phyloP scores from a whole-genome alignment of 805 yeast species.

The Ogataea nakhonphanomensis region DNA sequence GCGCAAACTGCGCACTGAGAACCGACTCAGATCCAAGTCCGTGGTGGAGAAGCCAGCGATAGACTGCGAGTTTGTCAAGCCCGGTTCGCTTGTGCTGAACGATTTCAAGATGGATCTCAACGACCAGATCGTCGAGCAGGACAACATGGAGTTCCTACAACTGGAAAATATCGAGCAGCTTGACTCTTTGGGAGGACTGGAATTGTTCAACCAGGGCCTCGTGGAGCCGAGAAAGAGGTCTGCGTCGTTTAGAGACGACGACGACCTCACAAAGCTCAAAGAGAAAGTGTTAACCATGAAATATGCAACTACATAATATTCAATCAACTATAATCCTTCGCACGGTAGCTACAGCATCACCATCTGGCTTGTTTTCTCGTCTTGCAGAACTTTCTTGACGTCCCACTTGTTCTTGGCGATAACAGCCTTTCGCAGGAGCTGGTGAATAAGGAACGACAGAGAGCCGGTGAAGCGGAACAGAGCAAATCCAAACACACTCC shows the following conservation, averaged over 20 bases:
- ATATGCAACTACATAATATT: conserved; percentile 18
- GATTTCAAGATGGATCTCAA: conserved; percentile 22
- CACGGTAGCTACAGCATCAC: conserved; percentile 11
- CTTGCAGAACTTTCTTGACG: conserved; percentile 15
- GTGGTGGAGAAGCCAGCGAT: conserved; percentile 12
- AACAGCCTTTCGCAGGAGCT: conserved; percentile 31
- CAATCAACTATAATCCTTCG: background rate
- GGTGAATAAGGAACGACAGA: conserved; percentile 55
- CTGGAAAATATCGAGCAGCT: conserved; percentile 12
- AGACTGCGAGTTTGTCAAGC: conserved; percentile 16
- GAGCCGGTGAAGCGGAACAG: conserved; percentile 83
- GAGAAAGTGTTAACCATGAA: conserved; percentile 31
- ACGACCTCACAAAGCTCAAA: conserved; percentile 29
- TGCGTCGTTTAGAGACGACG: conserved; percentile 28
- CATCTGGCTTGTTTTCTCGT: conserved; percentile 20
- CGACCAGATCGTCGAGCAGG: conserved; percentile 9
- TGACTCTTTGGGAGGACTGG: background rate
- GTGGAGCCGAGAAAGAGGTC: conserved; percentile 12
- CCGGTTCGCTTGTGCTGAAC: conserved; percentile 17
- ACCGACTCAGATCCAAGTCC: conserved; percentile 17
- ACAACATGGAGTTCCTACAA: background rate
- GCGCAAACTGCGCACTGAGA: conserved; percentile 23
- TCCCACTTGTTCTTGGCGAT: conserved; percentile 34
- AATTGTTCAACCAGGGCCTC: too few species aligned
- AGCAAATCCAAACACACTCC: conserved; percentile 89